Evolutionary conservation across 2,329 filamentous ascomycete species (phyloP).

Genomic region (Claviceps pusilla): DNA sequence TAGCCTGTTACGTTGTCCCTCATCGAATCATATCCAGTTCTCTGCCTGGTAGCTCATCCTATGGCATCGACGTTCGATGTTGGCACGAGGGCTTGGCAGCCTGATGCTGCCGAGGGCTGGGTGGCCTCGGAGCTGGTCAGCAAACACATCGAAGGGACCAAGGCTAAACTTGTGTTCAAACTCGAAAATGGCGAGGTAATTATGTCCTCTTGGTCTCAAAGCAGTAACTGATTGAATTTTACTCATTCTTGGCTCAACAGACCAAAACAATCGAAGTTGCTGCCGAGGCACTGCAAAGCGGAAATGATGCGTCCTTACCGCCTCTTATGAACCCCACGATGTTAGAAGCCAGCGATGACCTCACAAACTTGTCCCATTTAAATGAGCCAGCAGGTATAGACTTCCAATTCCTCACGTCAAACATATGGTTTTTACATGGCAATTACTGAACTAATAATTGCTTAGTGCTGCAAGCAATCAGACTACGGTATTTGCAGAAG

Average conservation of each 20-base stretch:
- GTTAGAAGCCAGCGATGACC: conserved; percentile 94
- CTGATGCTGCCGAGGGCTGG: conserved; percentile 91
- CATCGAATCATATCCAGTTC: conserved; percentile 7
- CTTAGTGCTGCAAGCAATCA: conserved; percentile 88
- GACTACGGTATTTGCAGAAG: conserved; percentile 91
- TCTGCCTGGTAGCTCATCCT: conserved; percentile 13
- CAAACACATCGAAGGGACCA: conserved; percentile 71
- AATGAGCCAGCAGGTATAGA: conserved; percentile 85
- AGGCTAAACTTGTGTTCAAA: conserved; percentile 74
- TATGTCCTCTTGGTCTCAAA: conserved; percentile 4
- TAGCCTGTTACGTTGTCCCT: conserved; percentile 1
- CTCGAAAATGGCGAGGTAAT: conserved; percentile 83
- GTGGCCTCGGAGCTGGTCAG: conserved; percentile 85
- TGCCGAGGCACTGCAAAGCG: conserved; percentile 57
- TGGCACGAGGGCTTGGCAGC: conserved; percentile 96
- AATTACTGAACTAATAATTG: conserved; percentile 1
- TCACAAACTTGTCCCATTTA: conserved; percentile 92
- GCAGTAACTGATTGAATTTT: neutral
- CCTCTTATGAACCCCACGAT: conserved; percentile 96
- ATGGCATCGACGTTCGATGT: conserved; percentile 96
- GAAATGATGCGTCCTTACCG: conserved; percentile 64
- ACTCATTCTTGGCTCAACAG: conserved; percentile 28
- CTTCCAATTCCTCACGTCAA: neutral
- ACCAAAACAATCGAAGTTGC: conserved; percentile 68
- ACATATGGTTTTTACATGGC: neutral